phyloP scores from a whole-genome alignment of 2,329 filamentous ascomycete genomes.

The Rhynchosporium secalis region DNA sequence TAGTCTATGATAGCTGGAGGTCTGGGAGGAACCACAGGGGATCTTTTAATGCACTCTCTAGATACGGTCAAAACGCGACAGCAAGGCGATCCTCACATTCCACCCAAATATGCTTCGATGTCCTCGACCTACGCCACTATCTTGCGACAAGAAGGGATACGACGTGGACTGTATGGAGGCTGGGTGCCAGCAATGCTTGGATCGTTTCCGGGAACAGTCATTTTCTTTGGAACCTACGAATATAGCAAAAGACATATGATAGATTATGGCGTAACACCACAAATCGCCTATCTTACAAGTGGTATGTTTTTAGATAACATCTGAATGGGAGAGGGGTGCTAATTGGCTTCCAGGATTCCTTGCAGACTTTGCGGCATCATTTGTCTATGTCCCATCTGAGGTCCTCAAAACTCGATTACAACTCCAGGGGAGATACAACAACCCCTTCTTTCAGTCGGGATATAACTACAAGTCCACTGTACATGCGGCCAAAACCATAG shows the following conservation, averaged over 20 bases:
- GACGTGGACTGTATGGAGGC: conserved; percentile 87
- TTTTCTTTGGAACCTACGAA: conserved; percentile 97
- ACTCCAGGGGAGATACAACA: conserved; percentile 91
- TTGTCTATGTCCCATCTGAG: conserved; percentile 95
- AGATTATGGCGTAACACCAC: conserved; percentile 77
- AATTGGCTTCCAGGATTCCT: conserved; percentile 66
- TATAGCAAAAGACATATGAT: conserved; percentile 89
- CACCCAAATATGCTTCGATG: conserved; percentile 88
- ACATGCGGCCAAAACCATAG: conserved; percentile 84
- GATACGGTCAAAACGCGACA: conserved; percentile 98
- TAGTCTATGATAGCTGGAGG: conserved; percentile 96
- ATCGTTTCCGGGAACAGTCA: conserved; percentile 88
- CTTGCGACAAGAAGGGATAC: conserved; percentile 84
- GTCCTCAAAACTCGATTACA: conserved; percentile 97
- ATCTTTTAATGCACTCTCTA: conserved; percentile 98
- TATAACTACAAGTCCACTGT: conserved; percentile 91
- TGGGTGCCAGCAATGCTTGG: conserved; percentile 87
- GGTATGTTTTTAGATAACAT: conserved; percentile 52
- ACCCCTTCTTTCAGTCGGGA: conserved; percentile 87
- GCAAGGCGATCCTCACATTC: conserved; percentile 91
- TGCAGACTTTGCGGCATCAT: conserved; percentile 86
- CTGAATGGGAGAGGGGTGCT: conserved; percentile 8
- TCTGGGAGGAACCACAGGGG: conserved; percentile 86
- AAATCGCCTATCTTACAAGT: conserved; percentile 81
- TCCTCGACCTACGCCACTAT: conserved; percentile 91